Conservation (phyloP, 768 basidiomycete species). For the Megacollybia marginata region DNA sequence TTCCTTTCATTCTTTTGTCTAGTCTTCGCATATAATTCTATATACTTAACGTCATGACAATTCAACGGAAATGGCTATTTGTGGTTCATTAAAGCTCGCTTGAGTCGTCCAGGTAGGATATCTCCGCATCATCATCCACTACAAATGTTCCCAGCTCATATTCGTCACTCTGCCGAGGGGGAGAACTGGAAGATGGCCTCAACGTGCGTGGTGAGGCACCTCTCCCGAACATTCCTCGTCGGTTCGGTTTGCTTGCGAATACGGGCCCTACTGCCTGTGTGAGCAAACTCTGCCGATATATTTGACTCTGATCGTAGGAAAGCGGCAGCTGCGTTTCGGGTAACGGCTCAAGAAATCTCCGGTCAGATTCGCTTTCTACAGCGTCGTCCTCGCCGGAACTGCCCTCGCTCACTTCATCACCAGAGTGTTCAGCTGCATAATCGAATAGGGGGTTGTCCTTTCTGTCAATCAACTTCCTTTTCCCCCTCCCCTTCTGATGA, state of each 20-base stretch:
- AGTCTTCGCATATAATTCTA: too few species aligned
- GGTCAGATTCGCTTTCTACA: conserved; percentile 60
- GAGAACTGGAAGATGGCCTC: conserved; percentile 50
- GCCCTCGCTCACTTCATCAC: conserved; percentile 68
- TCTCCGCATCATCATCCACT: conserved; percentile 70
- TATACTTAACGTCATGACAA: too few species aligned
- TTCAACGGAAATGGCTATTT: too few species aligned
- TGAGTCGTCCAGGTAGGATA: conserved; percentile 13
- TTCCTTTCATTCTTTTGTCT: neutral
- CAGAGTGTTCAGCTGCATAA: conserved; percentile 70
- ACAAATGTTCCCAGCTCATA: conserved; percentile 77
- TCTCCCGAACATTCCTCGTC: conserved; percentile 36
- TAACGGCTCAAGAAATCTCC: conserved; percentile 55
- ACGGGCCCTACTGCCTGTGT: conserved; percentile 58
- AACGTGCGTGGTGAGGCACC: conserved; percentile 19
- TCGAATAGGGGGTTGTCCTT: conserved; percentile 44
- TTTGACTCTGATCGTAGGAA: conserved; percentile 66
- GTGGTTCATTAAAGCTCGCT: neutral
- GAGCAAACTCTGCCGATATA: conserved; percentile 66
- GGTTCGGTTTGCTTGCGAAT: conserved; percentile 47
- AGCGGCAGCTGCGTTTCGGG: conserved; percentile 61
- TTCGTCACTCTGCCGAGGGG: conserved; percentile 47
- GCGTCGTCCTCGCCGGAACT: conserved; percentile 47
- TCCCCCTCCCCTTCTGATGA: conserved; percentile 7
- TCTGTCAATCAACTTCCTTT: conserved; percentile 14